Base-by-base conservation (phyloP, 1,284 basidiomycete genomes). In the Rhodotorula sp. region DNA sequence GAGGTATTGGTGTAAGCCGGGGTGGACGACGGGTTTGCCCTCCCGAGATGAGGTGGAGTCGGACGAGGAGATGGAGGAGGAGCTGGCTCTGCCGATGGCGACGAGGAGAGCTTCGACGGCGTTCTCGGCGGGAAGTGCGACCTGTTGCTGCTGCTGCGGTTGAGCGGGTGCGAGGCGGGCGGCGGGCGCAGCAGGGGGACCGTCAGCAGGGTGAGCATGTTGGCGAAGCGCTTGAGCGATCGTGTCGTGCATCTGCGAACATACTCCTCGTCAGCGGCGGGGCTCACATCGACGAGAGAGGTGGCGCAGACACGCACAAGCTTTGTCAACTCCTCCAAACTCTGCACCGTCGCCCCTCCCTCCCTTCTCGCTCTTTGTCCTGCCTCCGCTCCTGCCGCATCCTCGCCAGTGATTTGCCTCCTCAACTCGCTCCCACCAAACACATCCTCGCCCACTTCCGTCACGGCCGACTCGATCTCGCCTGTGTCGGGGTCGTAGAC, bases 401-500 rank as follows among this genome's bases (percentile, higher is more conserved):
- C 28, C 10, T 56, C 61, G 52, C 58, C 59, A 7, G 51, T 40
- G 0, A 65, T 46, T 59, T 60, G 40, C 26, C 34, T 26, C 52
- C 53, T 48, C n/a, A 65, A 46, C 31, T 59, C 61, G 48, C 59
- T 59, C 28, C 60, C 62, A 30, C 60, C 24, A n/a, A 37, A 62
- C 24, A 69, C 40, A 24, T 61, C 59, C 55, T 70, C 68, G 30
- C 57, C 68, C 5, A 18, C 6, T 1, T 64, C 62, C 37, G 56
- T 59, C 24, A 63, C 55, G 15, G 61, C 58, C 10, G 65, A 65
- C 31, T 65, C 57, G 63, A 72, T 68, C 46, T 67, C 58, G 47
- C 68, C 68, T 34, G 68, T 70, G 8, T 69, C 65, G 30, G 65
- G 31, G 34, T 72, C 68, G 62, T 68, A 72, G 6, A 70, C 58